Percentiles rank a stretch among this genome's conserved stretches.
These are phyloP conservation scores for Pseudomonodictys pantanalensis DNA, from an alignment of 495 filamentous ascomycete species.

Conservation along the genomic window DNA sequence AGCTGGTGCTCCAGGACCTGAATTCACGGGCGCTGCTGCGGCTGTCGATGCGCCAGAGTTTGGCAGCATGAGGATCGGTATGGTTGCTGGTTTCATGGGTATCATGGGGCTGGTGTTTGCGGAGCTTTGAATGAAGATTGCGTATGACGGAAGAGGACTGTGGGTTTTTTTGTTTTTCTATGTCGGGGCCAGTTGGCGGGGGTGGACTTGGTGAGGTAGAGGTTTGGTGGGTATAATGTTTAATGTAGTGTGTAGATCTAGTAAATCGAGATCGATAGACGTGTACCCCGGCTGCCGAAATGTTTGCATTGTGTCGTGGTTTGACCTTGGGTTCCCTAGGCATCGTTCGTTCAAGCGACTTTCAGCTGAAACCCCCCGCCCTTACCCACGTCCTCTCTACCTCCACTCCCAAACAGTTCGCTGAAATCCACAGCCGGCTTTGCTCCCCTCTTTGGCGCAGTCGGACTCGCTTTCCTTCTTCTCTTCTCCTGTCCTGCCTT, in stretches of 20 bases:
- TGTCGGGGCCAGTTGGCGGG: no score
- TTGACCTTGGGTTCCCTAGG: no score
- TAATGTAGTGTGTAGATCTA: no score
- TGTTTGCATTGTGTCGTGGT: no score
- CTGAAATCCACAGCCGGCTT: constrained; percentile 76
- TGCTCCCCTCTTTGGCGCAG: constrained; percentile 80
- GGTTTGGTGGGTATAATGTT: no score
- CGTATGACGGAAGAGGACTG: no score
- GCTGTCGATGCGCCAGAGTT: constrained; percentile 6
- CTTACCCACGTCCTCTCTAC: constrained; percentile 66
- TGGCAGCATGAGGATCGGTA: neutral
- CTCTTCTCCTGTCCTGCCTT: constrained; percentile 91
- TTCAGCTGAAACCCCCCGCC: constrained; percentile 81
- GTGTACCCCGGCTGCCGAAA: no score
- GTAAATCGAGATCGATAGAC: no score
- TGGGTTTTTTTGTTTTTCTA: no score
- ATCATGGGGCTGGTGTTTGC: constrained; percentile 27
- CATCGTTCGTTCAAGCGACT: constrained; percentile 57
- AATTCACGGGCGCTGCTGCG: constrained; percentile 15
- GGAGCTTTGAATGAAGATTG: constrained; percentile 22
- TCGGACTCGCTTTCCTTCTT: constrained; percentile 68
- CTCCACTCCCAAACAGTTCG: constrained; percentile 71
- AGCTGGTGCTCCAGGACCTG: neutral
- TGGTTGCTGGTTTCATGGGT: constrained; percentile 14
- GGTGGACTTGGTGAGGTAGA: no score